phyloP scores from a whole-genome alignment of 176 grass and related monocot species.

The Lolium multiflorum region DNA sequence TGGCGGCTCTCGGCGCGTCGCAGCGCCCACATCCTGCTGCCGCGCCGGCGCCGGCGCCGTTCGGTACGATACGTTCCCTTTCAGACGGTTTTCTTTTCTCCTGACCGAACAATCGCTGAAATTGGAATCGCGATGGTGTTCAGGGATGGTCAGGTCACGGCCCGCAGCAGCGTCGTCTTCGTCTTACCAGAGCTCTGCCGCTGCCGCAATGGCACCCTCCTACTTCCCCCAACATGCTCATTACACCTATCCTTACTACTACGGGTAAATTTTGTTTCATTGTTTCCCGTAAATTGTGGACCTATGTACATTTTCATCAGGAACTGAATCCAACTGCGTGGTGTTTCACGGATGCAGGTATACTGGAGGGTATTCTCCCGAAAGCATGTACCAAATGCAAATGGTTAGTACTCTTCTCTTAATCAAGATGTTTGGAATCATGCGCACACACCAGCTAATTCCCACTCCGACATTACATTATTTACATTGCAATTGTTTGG shows the following conservation, averaged over 20 bases:
- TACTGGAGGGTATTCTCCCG: conserved; percentile 48
- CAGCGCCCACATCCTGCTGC: conserved; percentile 2
- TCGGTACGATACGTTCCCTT: conserved; percentile 6
- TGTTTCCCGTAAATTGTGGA: not conserved
- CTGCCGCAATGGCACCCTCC: conserved; percentile 31
- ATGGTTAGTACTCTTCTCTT: conserved; percentile 44
- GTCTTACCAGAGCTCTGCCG: conserved; percentile 36
- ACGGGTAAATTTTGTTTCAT: conserved; percentile 46
- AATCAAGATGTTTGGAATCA: not conserved
- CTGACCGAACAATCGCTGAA: not conserved
- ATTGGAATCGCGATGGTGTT: not conserved
- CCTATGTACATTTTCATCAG: not conserved
- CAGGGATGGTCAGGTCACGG: conserved; percentile 47
- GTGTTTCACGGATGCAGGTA: conserved; percentile 42
- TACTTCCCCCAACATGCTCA: conserved; percentile 55
- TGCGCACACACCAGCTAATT: not conserved
- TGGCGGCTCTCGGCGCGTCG: conserved; percentile 51
- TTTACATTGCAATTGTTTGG: too few relatives aligned
- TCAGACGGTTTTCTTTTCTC: not conserved
- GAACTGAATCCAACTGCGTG: not conserved
- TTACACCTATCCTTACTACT: conserved; percentile 53
- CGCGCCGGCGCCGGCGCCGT: not conserved
- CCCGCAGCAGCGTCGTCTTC: conserved; percentile 38
- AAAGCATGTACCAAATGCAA: conserved; percentile 60
- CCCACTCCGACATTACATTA: too few relatives aligned